A percentile compares a stretch with the other conserved stretches of the same genome.
Evolutionary conservation across 1,284 basidiomycete genomes (phyloP).

Genomic region (Pyrrhoderma noxium): DNA sequence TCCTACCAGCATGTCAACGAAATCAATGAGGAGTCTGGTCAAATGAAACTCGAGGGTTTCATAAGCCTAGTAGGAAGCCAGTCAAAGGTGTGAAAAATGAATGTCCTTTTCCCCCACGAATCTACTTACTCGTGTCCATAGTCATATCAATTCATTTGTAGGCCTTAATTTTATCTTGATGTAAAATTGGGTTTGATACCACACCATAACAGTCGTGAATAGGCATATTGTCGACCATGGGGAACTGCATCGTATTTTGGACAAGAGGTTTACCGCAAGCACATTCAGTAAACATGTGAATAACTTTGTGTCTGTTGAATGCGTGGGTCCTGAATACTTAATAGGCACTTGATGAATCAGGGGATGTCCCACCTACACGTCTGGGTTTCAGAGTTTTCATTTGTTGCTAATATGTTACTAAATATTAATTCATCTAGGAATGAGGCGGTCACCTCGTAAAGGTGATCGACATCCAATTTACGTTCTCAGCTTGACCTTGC

Average conservation of each 20-base stretch:
- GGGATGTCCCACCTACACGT: constrained; percentile 38
- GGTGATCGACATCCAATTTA: constrained; percentile 73
- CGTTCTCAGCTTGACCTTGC: constrained; percentile 66
- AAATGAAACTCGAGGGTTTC: constrained; percentile 65
- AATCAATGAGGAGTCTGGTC: constrained; percentile 44
- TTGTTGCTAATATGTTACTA: constrained; percentile 3
- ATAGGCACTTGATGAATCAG: constrained; percentile 59
- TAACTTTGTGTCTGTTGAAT: background rate
- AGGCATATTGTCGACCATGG: constrained; percentile 61
- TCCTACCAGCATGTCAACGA: constrained; percentile 53
- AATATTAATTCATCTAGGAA: constrained; percentile 30
- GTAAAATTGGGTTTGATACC: background rate
- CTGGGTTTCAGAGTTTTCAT: constrained; percentile 32
- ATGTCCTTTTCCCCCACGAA: background rate
- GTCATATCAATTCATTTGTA: constrained; percentile 82
- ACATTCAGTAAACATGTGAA: constrained; percentile 63
- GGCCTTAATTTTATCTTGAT: constrained; percentile 24
- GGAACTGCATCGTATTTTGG: constrained; percentile 66
- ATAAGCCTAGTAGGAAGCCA: constrained; percentile 69
- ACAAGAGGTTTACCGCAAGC: constrained; percentile 57
- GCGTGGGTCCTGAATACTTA: background rate
- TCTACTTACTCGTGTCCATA: constrained; percentile 26
- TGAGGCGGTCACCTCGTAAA: constrained; percentile 67
- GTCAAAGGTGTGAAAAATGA: constrained; percentile 49
- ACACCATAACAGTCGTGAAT: constrained; percentile 69